Percentiles rank a stretch among this genome's conserved stretches.
phyloP scores from a whole-genome alignment of 306 rosid species.

The Vigna unguiculata region DNA sequence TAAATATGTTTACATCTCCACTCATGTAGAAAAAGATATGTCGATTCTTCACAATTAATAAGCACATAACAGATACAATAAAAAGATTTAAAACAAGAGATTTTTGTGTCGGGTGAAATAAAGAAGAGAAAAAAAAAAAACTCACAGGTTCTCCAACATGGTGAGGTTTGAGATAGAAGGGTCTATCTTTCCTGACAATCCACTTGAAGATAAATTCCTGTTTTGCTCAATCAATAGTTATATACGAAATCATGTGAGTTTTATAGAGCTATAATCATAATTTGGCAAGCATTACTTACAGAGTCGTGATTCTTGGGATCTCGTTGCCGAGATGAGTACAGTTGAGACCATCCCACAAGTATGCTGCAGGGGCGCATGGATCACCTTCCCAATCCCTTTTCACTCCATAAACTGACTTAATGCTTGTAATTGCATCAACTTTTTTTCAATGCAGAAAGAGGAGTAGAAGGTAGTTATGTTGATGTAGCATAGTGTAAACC shows the following conservation, averaged over 20 bases:
- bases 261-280: constrained; percentile 7
- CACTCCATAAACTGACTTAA: constrained; percentile 55
- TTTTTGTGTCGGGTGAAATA: background rate
- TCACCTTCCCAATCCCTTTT: constrained; percentile 64
- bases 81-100: background rate
- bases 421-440: constrained; percentile 57
- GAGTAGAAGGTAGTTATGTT: too few relatives aligned
- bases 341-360: constrained; percentile 58
- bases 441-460: background rate
- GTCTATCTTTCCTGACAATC: constrained; percentile 49
- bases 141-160: constrained; percentile 59
- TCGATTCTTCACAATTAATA: background rate
- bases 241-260: background rate
- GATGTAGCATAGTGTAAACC: background rate
- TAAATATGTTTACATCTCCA: background rate
- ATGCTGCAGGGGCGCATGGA: constrained; percentile 56
- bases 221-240: background rate
- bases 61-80: background rate
- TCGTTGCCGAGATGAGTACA: constrained; percentile 32
- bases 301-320: constrained; percentile 46
- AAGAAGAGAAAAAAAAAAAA: background rate
- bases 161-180: constrained; percentile 44
- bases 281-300: constrained; percentile 45
- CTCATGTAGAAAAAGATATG: background rate
- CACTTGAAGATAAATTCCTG: constrained; percentile 63